Percentiles rank a stretch among this genome's conserved stretches.
phyloP scores from a whole-genome alignment of 148 eudicot species.

The Rhododendron molle region DNA sequence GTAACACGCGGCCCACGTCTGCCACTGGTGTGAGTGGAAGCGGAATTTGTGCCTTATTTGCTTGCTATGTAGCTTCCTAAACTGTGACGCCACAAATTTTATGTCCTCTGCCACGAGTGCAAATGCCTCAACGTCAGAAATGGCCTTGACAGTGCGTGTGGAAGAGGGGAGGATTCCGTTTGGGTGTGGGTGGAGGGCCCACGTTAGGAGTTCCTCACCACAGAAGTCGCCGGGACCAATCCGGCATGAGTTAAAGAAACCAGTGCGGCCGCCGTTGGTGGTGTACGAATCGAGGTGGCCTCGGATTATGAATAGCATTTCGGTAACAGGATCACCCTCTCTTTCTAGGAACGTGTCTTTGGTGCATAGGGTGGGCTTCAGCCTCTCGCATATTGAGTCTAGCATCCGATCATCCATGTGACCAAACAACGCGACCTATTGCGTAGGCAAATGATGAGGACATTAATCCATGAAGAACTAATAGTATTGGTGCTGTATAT shows the following conservation, averaged over 20 bases:
- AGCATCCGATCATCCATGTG: slow-evolving; percentile 80
- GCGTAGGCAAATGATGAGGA: not conserved
- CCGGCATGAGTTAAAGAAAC: slow-evolving; percentile 64
- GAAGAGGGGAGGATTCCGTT: slow-evolving; percentile 66
- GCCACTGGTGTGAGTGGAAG: slow-evolving; percentile 82
- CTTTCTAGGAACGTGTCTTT: slow-evolving; percentile 56
- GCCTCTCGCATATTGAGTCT: slow-evolving; percentile 81
- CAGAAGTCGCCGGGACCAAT: slow-evolving; percentile 77
- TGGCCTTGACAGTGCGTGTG: slow-evolving; percentile 71
- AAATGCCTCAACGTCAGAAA: slow-evolving; percentile 79
- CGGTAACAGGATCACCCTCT: slow-evolving; percentile 81
- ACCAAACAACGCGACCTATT: slow-evolving; percentile 74
- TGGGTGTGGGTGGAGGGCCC: slow-evolving; percentile 70
- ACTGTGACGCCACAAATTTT: slow-evolving; percentile 80
- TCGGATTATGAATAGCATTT: slow-evolving; percentile 82
- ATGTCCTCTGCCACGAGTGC: slow-evolving; percentile 67
- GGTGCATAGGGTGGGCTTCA: slow-evolving; percentile 65
- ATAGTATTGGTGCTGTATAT: not conserved
- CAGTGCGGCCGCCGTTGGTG: slow-evolving; percentile 80
- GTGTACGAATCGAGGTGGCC: slow-evolving; percentile 73
- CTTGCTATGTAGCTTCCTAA: slow-evolving; percentile 68
- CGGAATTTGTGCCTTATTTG: slow-evolving; percentile 70
- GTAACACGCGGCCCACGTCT: slow-evolving; percentile 82
- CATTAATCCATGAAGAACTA: not conserved
- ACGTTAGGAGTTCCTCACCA: slow-evolving; percentile 78